These are phyloP conservation scores for Quercus lobata DNA, from an alignment of 331 rosid species.

Conservation along the genomic window DNA sequence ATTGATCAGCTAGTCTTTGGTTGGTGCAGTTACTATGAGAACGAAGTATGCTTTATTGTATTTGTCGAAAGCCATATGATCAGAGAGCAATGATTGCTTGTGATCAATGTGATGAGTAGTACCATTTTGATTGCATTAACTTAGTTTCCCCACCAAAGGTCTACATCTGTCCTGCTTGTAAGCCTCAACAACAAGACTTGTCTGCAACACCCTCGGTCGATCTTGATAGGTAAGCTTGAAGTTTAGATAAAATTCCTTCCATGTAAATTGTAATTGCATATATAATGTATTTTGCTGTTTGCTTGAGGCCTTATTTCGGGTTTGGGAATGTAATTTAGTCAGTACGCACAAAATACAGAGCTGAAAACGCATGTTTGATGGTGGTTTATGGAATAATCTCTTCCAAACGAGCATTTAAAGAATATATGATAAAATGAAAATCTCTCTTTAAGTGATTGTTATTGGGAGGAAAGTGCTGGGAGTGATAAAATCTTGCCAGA, in stretches of 20 bases:
- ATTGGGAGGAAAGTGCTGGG: neutral
- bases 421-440: neutral
- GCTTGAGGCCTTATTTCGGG: neutral
- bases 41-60: too few relatives aligned
- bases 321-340: neutral
- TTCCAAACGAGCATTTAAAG: neutral
- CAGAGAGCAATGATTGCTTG: too few relatives aligned
- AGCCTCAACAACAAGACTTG: too few relatives aligned
- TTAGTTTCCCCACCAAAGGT: too few relatives aligned
- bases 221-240: slow-evolving; percentile 55
- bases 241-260: neutral
- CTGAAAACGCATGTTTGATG: neutral
- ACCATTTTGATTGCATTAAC: too few relatives aligned
- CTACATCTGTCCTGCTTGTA: too few relatives aligned
- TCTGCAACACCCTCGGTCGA: too few relatives aligned
- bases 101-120: too few relatives aligned
- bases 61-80: too few relatives aligned
- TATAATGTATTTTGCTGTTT: neutral
- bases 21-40: too few relatives aligned
- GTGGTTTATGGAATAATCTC: neutral
- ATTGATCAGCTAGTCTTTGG: too few relatives aligned
- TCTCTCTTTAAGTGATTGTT: neutral
- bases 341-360: neutral
- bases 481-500: neutral
- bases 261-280: too few relatives aligned